Conservation (phyloP, 257 asterid species). For the Anisodus tanguticus region DNA sequence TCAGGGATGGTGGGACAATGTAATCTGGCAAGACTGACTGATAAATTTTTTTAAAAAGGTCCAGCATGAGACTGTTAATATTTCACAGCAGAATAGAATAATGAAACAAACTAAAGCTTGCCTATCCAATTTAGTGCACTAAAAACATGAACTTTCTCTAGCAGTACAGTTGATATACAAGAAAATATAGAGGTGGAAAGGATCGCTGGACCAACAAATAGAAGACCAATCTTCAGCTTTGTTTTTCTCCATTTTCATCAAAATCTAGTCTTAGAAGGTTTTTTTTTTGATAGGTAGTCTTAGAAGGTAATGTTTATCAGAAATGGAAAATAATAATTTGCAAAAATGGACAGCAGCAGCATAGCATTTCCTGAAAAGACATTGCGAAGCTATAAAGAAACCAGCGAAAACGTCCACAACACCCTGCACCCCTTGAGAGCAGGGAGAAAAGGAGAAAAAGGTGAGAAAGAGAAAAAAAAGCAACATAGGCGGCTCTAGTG, state of each 20-base stretch:
- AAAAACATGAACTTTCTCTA: not conserved
- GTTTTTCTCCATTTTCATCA: not conserved
- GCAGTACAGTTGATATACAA: conserved; percentile 8
- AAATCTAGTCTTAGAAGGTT: not conserved
- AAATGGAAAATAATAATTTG: not conserved
- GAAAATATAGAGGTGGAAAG: not conserved
- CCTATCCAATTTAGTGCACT: not conserved
- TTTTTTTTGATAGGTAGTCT: not conserved
- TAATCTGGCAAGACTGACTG: not conserved
- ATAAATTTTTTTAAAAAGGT: not conserved
- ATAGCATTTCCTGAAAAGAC: not conserved
- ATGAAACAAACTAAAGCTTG: not conserved
- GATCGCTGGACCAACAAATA: not conserved
- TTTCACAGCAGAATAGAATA: not conserved
- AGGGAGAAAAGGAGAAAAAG: not conserved
- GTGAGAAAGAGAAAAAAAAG: conserved; percentile 22
- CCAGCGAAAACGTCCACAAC: conserved; percentile 41
- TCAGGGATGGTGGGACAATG: not conserved
- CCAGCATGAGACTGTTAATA: not conserved
- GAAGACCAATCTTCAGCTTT: not conserved
- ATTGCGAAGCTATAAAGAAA: conserved; percentile 44
- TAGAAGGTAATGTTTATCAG: not conserved
- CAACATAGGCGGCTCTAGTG: not conserved
- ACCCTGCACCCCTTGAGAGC: conserved; percentile 17
- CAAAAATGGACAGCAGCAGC: not conserved